A percentile compares a stretch with the other conserved stretches of the same genome.
These are phyloP conservation scores for Fusarium pseudonygamai DNA, from an alignment of 2,329 filamentous ascomycete genomes.

Conservation along the genomic window DNA sequence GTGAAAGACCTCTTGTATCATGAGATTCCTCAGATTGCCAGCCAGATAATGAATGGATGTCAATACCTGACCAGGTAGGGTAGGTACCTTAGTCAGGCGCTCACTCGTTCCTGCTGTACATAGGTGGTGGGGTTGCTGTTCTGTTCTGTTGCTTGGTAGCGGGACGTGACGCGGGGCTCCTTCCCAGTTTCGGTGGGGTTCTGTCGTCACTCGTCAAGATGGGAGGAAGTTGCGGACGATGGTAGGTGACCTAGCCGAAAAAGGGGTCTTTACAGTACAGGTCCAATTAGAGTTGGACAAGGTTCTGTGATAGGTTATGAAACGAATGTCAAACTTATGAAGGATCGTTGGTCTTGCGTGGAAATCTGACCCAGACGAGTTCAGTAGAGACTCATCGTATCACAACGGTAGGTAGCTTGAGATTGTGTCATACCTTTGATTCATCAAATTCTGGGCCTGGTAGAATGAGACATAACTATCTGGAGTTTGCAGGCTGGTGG, in stretches of 20 bases:
- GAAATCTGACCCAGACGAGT: neutral
- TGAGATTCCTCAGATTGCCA: neutral
- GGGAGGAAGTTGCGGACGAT: neutral
- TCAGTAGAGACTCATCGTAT: neutral
- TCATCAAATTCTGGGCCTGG: neutral
- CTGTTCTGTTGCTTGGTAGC: constrained; percentile 13
- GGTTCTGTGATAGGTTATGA: constrained; percentile 24
- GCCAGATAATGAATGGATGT: neutral
- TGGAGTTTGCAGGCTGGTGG: neutral
- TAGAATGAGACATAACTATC: neutral
- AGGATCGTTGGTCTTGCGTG: neutral
- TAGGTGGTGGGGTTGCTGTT: constrained; percentile 19
- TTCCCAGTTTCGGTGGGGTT: constrained; percentile 24
- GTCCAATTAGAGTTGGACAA: constrained; percentile 7
- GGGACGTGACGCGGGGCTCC: constrained; percentile 28
- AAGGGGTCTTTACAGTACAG: constrained; percentile 9
- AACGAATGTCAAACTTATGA: constrained; percentile 14
- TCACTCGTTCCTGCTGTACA: constrained; percentile 11
- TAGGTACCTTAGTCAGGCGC: constrained; percentile 19
- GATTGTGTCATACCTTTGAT: neutral
- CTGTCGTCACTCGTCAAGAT: constrained; percentile 29
- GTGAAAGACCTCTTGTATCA: neutral
- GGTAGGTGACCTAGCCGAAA: constrained; percentile 10
- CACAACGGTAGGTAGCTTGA: neutral
- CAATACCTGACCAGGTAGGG: neutral